A percentile compares a stretch with the other conserved stretches of the same genome.
phyloP scores from a whole-genome alignment of 2,329 filamentous ascomycete genomes.

The Colletotrichum caudatum region DNA sequence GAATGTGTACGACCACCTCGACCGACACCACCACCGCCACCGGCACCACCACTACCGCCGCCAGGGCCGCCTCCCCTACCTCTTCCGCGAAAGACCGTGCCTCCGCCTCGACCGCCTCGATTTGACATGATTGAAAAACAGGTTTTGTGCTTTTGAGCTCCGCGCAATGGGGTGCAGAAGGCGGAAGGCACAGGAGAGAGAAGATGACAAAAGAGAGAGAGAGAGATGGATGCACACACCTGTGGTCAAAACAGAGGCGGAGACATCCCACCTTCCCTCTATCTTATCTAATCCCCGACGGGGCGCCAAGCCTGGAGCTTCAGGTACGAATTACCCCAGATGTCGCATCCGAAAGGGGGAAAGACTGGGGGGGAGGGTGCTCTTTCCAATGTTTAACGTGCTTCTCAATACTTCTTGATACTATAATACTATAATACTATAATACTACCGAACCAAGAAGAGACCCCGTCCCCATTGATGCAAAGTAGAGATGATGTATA shows the following conservation, averaged over 20 bases:
- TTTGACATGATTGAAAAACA: constrained; percentile 24
- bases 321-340: constrained; percentile 2
- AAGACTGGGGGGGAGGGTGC: neutral
- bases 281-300: constrained; percentile 41
- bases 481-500: neutral
- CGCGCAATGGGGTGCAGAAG: constrained; percentile 5
- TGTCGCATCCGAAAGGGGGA: neutral
- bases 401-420: neutral
- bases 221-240: neutral
- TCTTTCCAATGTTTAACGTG: neutral
- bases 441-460: neutral
- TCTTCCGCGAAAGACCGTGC: constrained; percentile 17
- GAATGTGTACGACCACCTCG: constrained; percentile 55
- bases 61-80: constrained; percentile 6
- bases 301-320: constrained; percentile 24
- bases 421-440: neutral
- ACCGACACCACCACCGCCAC: neutral
- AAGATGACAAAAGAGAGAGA: neutral
- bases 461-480: neutral
- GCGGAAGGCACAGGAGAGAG: neutral
- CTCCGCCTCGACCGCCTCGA: constrained; percentile 29
- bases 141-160: neutral
- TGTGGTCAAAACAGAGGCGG: constrained; percentile 40
- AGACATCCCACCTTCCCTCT: constrained; percentile 36
- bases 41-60: neutral